Evolutionary conservation across 2,329 filamentous ascomycete genomes (phyloP), one percentile per base, ranked within the genome.

Genomic region (Neurospora sp.): DNA sequence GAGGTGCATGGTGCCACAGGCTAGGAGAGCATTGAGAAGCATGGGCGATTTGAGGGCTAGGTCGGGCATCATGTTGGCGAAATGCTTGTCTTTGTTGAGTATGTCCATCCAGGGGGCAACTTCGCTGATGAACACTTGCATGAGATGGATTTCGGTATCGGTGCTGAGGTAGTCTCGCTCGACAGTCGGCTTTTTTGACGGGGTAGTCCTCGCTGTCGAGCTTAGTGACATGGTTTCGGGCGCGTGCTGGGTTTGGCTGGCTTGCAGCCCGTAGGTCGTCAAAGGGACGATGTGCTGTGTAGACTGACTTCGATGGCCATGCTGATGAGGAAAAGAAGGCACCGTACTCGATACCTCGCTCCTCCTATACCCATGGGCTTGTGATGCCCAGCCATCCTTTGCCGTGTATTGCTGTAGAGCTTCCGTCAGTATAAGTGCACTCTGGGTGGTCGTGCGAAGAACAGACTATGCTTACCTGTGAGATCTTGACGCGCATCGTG

Each of bases 61-160:
- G 75, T 93, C 93, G 0, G 95, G 93, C n/a, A 97, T 83, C 19
- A 92, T 83, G 66, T 91, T 87, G 33, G 92, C 92, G 78, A 97
- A 97, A 82, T 96, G 92, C 81, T 95, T 95, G 73, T 90, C 86
- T 40, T 88, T 86, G 81, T 97, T 92, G 83, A 97, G 89, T 57
- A 89, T 92, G 80, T 97, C 95, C 92, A 98, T 97, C 93, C 95
- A 97, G 3, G 93, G 80, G 0, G 91, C 93, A 2, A 98, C 92
- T 74, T 97, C 91, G 76, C 96, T 91, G 6, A 96, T 90, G 78
- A 97, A 98, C 0, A 93, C 89, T 78, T 97, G 92, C 90, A 97
- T 92, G 77, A 93, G 93, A n/a, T 90, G 82, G 0, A 96, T 86
- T 77, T 97, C 93, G 70, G 97, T 92, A 10, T 89, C 86, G 3